Evolutionary conservation across 2,329 filamentous ascomycete genomes (phyloP).

Genomic region (Cryphonectria naterciae): DNA sequence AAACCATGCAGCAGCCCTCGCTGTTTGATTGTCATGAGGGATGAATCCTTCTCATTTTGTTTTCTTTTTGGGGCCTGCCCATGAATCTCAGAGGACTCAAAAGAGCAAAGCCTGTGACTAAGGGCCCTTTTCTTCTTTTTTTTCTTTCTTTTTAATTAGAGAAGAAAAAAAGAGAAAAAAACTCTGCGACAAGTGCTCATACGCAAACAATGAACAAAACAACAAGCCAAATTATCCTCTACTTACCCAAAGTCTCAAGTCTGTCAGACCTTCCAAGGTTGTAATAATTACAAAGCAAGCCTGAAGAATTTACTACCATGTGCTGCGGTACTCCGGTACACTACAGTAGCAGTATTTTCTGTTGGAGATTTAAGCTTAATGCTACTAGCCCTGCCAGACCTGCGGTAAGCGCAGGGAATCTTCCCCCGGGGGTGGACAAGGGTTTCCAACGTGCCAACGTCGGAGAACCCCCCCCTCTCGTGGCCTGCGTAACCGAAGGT

Average conservation of each 20-base stretch:
- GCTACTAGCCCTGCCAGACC: not conserved
- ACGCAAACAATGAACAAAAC: not conserved
- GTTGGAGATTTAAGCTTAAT: conserved; percentile 7
- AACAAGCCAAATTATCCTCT: not conserved
- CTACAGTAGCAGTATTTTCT: not conserved
- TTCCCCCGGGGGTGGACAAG: not conserved
- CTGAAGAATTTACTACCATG: not conserved
- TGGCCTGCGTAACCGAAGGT: not conserved
- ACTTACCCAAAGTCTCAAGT: not conserved
- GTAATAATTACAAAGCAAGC: not conserved
- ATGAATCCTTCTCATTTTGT: not conserved
- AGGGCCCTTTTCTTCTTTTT: too few relatives aligned
- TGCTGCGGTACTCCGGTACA: not conserved
- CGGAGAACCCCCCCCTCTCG: not conserved
- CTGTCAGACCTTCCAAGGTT: not conserved
- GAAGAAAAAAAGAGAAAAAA: too few relatives aligned
- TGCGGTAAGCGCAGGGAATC: conserved; percentile 1
- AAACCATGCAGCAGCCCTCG: not conserved
- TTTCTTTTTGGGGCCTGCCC: not conserved
- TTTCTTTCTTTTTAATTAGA: too few relatives aligned
- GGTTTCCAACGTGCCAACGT: not conserved
- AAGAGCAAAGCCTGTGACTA: not conserved
- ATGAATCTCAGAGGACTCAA: not conserved
- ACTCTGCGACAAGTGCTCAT: too few relatives aligned
- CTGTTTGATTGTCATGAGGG: not conserved